Evolutionary conservation across 345 rosid genomes (phyloP), one percentile per base, ranked within the genome.

Genomic region (Lagerstroemia speciosa): DNA sequence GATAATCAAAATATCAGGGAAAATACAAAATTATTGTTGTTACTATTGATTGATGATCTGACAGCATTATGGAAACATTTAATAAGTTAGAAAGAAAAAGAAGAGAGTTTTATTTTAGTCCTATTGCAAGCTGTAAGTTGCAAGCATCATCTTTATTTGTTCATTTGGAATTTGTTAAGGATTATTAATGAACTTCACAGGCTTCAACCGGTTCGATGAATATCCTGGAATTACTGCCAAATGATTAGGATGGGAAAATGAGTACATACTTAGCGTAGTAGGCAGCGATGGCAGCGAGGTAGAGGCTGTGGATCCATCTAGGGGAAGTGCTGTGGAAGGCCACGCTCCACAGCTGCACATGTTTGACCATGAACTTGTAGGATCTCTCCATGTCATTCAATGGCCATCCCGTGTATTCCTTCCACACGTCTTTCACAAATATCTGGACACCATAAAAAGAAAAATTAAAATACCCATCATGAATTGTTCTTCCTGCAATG

Each of bases 361-460:
- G 97, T 78, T 91, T 94, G 72, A 91, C 90, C 99, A 94, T 89
- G 78, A 94, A 94, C 74, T 94, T 94, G 80, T 94, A 91, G 61
- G 87, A 85, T 57, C 87, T 80, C 78, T 94, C 99, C 99, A 94
- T 88, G 52, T 89, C 85, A 66, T 94, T 94, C 78, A 94, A 71
- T 43, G 99, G 99, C 97, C 97, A 94, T 0, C 99, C 99, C 5
- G 97, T 91, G 78, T 86, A 86, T 70, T 94, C 99, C 72, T 94
- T 91, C 90, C 97, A 91, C 9, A 94, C 99, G 84, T 94, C 97
- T 80, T 91, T 94, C 63, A 94, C 96, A 65, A 83, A 74, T 72
- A 91, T 67, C 99, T 94, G 83, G 33, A 8, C 27, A 71, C 15
- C 26, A 64, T 24, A n/a, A 26, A 22, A 43, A 22, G 1, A 34